phyloP scores from a whole-genome alignment of 306 rosid species.

The Casuarina equisetifolia region DNA sequence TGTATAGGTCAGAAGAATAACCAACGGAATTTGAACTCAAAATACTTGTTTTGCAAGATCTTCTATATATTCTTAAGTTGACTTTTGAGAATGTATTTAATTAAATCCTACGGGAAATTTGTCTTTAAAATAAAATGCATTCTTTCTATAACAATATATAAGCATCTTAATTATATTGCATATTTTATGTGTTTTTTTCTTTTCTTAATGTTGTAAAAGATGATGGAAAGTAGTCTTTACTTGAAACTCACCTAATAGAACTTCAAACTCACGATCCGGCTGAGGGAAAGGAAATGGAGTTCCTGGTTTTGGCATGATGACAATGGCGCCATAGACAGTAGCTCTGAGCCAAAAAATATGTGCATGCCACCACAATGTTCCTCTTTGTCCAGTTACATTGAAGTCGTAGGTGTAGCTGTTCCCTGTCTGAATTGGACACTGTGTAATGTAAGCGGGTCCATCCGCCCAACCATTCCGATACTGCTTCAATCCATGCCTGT shows the following conservation, averaged over 20 bases:
- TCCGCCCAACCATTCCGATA: constrained; percentile 83
- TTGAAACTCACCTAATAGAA: constrained; percentile 49
- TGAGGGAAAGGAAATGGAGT: constrained; percentile 69
- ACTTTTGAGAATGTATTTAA: too few relatives aligned
- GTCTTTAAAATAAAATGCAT: too few relatives aligned
- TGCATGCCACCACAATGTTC: constrained; percentile 93
- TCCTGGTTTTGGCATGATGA: constrained; percentile 73
- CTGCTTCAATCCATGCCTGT: constrained; percentile 80
- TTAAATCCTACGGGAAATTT: too few relatives aligned
- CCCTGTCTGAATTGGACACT: constrained; percentile 72
- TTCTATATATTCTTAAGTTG: too few relatives aligned
- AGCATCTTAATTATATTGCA: too few relatives aligned
- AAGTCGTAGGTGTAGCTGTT: constrained; percentile 68
- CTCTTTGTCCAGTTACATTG: constrained; percentile 84
- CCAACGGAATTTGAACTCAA: too few relatives aligned
- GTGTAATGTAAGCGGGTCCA: constrained; percentile 82
- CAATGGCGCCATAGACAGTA: constrained; percentile 83
- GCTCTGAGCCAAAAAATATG: constrained; percentile 85
- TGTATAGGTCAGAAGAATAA: too few relatives aligned
- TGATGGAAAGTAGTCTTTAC: background rate
- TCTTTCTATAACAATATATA: too few relatives aligned
- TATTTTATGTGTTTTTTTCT: too few relatives aligned
- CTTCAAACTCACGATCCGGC: constrained; percentile 58
- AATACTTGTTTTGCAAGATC: too few relatives aligned
- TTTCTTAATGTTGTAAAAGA: too few relatives aligned